Evolutionary conservation across 2,329 filamentous ascomycete genomes (phyloP), one percentile per base, ranked within the genome.

Genomic region (Phialocephala sp.): DNA sequence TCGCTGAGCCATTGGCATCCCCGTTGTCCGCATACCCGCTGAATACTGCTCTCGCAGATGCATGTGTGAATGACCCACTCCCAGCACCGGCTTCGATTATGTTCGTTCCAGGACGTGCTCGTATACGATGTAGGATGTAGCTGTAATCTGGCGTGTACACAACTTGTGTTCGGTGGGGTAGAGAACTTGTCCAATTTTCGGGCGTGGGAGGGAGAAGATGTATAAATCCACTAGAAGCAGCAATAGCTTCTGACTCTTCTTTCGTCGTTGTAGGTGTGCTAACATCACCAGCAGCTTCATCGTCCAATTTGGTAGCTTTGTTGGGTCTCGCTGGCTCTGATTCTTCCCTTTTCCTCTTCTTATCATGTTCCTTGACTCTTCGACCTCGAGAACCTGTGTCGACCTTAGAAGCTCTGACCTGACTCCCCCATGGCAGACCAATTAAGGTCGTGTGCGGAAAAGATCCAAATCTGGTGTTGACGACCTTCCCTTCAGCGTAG

Each of bases 391-490:
- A 95, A 14, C 94, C 93, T 0, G 94, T 97, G 74, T 97, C 92
- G 64, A 97, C 93, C 37, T 90, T 87, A 1, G 93, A 97, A 8
- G 95, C 95, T 56, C 92, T 86, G 24, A 98, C 89, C 77, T 98
- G 95, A 8, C 91, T 93, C 35, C 95, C 95, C 94, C 94, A 98
- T 50, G 92, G 91, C 62, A 93, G 83, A 5, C 87, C 84, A 63
- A 97, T 85, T 55, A 94, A 80, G 0, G 91, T 94, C 12, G 86
- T 90, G 76, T 94, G 92, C 0, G 92, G 91, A 67, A 93, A 94
- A 0, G 94, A 97, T 58, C 95, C 95, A 75, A 97, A 99, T 54
- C 94, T 89, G 1, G 94, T 99, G 80, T 97, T 98, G 62, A 94
- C 87, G 2, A 93, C 90, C 56, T 89, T 89, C 41, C 91, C 91